Evolutionary conservation across 2,329 filamentous ascomycete species (phyloP).

Genomic region (Colletotrichum musae): DNA sequence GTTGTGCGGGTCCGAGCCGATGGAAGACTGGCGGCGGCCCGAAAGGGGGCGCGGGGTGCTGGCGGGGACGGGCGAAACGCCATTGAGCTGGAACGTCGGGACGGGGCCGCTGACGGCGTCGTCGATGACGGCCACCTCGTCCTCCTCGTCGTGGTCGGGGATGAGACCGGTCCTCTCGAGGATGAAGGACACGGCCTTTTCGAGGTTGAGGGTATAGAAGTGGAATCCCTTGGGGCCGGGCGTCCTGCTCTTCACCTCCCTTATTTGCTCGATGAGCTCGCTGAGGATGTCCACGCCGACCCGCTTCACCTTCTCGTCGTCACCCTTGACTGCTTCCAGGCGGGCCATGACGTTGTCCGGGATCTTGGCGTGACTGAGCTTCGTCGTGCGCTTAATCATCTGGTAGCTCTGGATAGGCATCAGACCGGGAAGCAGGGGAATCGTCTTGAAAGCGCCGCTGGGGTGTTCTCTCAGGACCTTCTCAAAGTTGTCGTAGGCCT

Average conservation of each 20-base stretch:
- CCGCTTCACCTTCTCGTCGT: constrained; percentile 86
- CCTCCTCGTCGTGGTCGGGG: constrained; percentile 70
- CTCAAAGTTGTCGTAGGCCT: constrained; percentile 88
- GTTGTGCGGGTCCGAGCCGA: constrained; percentile 89
- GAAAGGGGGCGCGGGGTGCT: constrained; percentile 52
- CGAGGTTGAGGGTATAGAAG: constrained; percentile 96
- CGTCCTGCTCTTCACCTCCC: constrained; percentile 70
- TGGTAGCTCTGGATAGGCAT: constrained; percentile 99
- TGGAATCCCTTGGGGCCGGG: constrained; percentile 85
- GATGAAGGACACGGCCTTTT: constrained; percentile 96
- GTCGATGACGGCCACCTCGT: constrained; percentile 66
- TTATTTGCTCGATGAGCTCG: constrained; percentile 86
- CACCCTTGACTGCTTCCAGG: constrained; percentile 80
- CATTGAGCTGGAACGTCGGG: constrained; percentile 68
- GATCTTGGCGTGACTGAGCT: constrained; percentile 90
- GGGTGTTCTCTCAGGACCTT: constrained; percentile 81
- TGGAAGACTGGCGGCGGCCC: constrained; percentile 79
- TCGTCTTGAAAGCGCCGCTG: constrained; percentile 86
- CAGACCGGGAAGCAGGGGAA: constrained; percentile 92
- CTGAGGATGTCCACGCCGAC: constrained; percentile 86
- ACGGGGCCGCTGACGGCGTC: constrained; percentile 59
- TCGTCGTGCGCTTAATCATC: constrained; percentile 93
- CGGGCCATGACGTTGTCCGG: constrained; percentile 79
- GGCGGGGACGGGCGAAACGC: constrained; percentile 51
- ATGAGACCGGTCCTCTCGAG: constrained; percentile 90